Percentiles rank a stretch among this genome's conserved stretches.
Evolutionary conservation across 1,284 basidiomycete species (phyloP).

Genomic region (Sparassis latifolia): DNA sequence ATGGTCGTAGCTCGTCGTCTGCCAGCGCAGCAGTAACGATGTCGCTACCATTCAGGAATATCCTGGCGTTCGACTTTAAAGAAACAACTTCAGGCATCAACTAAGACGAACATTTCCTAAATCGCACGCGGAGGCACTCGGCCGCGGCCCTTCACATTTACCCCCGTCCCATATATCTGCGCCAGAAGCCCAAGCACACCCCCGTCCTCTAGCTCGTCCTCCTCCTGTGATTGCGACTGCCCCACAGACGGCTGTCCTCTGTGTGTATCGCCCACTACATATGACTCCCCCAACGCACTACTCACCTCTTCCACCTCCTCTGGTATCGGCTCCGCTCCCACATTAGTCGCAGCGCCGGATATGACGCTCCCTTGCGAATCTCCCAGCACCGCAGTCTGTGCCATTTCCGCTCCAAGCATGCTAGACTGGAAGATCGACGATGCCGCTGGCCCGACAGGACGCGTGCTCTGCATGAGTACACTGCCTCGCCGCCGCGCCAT

Average conservation of each 20-base stretch:
- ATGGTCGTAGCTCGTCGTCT: no score
- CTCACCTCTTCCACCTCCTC: constrained; percentile 48
- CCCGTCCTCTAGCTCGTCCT: constrained; percentile 48
- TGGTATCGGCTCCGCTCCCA: constrained; percentile 40
- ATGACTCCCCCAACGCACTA: constrained; percentile 62
- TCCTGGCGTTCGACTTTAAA: no score
- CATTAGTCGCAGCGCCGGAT: constrained; percentile 11
- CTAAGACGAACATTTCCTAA: constrained; percentile 5
- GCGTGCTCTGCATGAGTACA: constrained; percentile 20
- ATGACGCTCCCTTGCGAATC: constrained; percentile 60
- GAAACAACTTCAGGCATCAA: background rate
- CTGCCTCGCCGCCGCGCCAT: constrained; percentile 31
- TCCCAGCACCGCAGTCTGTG: constrained; percentile 62
- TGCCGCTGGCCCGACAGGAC: constrained; percentile 16
- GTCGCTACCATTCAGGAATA: no score
- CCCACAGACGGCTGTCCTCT: constrained; percentile 22
- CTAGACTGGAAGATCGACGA: constrained; percentile 37
- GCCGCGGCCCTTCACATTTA: constrained; percentile 28
- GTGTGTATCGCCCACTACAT: constrained; percentile 39
- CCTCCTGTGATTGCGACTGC: constrained; percentile 46
- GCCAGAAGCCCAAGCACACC: constrained; percentile 72
- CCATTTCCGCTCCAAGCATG: constrained; percentile 41
- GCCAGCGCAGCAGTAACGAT: no score
- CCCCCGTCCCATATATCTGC: constrained; percentile 69
- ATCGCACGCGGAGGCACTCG: constrained; percentile 43